phyloP scores from a whole-genome alignment of 352 stramenopile species.

The Thalassiosira mediterranea region DNA sequence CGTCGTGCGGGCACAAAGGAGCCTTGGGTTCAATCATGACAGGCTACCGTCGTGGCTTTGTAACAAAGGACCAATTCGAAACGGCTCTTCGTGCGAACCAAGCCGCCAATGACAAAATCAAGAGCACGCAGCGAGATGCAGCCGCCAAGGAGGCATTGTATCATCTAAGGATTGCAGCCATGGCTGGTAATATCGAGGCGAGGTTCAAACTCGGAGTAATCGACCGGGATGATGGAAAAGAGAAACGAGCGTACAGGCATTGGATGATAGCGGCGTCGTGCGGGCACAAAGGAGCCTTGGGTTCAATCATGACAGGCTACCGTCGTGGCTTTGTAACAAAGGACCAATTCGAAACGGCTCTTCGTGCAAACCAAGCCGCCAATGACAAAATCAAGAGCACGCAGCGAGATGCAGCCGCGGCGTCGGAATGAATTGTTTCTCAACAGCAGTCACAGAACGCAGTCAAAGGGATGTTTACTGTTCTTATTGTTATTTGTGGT shows the following conservation, averaged over 20 bases:
- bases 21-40: slow-evolving; percentile 8
- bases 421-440: no score
- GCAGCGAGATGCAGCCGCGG: slow-evolving; percentile 3
- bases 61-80: slow-evolving; percentile 19
- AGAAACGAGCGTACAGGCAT: slow-evolving; percentile 10
- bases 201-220: slow-evolving; percentile 5
- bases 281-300: slow-evolving; percentile 14
- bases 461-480: no score
- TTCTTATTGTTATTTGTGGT: no score
- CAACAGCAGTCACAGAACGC: no score
- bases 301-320: slow-evolving; percentile 7
- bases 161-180: slow-evolving; percentile 10
- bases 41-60: slow-evolving; percentile 4
- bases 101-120: slow-evolving; percentile 16
- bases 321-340: slow-evolving; percentile 11
- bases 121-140: slow-evolving; percentile 21
- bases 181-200: slow-evolving; percentile 1
- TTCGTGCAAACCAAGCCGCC: slow-evolving; percentile 25
- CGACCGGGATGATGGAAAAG: background rate
- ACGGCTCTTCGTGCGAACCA: slow-evolving; percentile 21
- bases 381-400: slow-evolving; percentile 23
- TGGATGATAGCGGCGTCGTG: slow-evolving; percentile 14
- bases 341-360: slow-evolving; percentile 7
- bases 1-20: slow-evolving; percentile 5
- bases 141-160: background rate